phyloP scores from a whole-genome alignment of 768 basidiomycete genomes.

The Fibroporia radiculosa region DNA sequence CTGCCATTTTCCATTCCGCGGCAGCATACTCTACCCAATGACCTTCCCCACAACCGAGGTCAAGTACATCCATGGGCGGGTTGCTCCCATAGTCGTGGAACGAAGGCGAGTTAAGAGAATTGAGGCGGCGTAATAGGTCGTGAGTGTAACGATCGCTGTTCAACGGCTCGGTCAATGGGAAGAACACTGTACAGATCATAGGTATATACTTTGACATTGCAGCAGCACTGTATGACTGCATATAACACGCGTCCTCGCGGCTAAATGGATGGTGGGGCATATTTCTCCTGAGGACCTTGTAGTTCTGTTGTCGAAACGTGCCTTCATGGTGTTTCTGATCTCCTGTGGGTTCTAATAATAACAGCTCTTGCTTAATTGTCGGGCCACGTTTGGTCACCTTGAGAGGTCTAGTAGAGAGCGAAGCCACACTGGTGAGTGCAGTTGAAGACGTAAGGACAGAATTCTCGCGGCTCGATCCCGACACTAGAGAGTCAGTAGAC shows the following conservation, averaged over 20 bases:
- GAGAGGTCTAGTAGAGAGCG: too few relatives aligned
- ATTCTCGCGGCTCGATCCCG: too few relatives aligned
- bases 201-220: conserved; percentile 51
- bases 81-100: conserved; percentile 44
- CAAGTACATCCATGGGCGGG: conserved; percentile 52
- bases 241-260: conserved; percentile 37
- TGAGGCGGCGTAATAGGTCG: conserved; percentile 47
- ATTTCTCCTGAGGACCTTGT: conserved; percentile 6
- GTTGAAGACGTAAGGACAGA: too few relatives aligned
- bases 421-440: too few relatives aligned
- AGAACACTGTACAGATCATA: background rate
- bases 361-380: too few relatives aligned
- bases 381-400: too few relatives aligned
- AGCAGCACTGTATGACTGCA: conserved; percentile 57
- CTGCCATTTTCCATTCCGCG: conserved; percentile 43
- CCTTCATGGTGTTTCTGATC: too few relatives aligned
- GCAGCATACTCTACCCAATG: conserved; percentile 62
- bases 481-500: too few relatives aligned
- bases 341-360: too few relatives aligned
- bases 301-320: conserved; percentile 12
- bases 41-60: conserved; percentile 71
- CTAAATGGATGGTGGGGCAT: conserved; percentile 36
- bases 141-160: conserved; percentile 20
- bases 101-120: conserved; percentile 44
- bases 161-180: background rate